phyloP scores from a whole-genome alignment of 495 filamentous ascomycete genomes.

The Entonaema liquescens region DNA sequence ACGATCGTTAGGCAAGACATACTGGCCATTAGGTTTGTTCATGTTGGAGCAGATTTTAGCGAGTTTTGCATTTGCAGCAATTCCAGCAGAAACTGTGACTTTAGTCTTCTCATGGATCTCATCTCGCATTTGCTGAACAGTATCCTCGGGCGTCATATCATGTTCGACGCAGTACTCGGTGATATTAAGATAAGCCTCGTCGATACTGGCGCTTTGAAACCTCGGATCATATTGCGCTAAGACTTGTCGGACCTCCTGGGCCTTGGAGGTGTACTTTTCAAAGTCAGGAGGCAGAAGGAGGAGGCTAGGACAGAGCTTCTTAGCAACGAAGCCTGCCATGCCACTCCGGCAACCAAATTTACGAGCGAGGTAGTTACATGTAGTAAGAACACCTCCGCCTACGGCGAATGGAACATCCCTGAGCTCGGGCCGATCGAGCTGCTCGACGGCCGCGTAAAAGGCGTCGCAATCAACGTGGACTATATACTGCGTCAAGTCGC shows the following conservation, averaged over 20 bases:
- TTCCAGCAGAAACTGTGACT: constrained; percentile 93
- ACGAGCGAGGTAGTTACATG: constrained; percentile 92
- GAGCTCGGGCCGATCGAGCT: constrained; percentile 88
- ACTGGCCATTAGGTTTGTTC: constrained; percentile 98
- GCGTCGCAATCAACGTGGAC: constrained; percentile 98
- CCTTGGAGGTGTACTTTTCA: constrained; percentile 90
- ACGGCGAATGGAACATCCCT: constrained; percentile 92
- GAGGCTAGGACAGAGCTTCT: constrained; percentile 90
- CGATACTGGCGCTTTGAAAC: constrained; percentile 92
- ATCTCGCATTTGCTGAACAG: constrained; percentile 75
- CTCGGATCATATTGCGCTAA: constrained; percentile 86
- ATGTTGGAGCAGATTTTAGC: constrained; percentile 94
- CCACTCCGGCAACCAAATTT: constrained; percentile 90
- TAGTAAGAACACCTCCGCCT: constrained; percentile 89
- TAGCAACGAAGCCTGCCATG: constrained; percentile 96
- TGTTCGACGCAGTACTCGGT: constrained; percentile 83
- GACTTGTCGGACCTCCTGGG: constrained; percentile 83
- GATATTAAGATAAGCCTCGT: constrained; percentile 97
- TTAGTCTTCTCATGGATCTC: constrained; percentile 80
- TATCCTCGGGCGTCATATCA: constrained; percentile 72
- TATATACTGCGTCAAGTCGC: constrained; percentile 84
- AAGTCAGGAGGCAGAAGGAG: constrained; percentile 86
- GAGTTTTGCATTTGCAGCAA: constrained; percentile 89
- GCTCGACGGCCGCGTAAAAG: constrained; percentile 96
- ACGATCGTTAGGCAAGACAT: constrained; percentile 73